Conservation (phyloP, 345 rosid genomes). For the Gossypium raimondii region DNA sequence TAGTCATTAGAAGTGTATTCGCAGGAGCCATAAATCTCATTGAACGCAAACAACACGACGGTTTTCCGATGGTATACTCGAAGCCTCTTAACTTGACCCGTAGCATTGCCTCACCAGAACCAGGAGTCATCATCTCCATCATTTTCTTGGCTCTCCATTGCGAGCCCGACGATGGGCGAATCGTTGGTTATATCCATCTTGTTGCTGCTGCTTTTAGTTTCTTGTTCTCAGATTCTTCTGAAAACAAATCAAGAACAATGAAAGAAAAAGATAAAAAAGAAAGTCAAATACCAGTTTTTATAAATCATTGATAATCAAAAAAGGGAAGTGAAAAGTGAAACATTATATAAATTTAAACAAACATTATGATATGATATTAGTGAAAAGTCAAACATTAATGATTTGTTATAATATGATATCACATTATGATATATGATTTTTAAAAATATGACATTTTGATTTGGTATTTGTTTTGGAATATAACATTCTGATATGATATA, state of each 20-base stretch:
- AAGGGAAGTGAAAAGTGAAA: not conserved
- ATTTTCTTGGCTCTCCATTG: slow-evolving; percentile 40
- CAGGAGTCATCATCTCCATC: slow-evolving; percentile 41
- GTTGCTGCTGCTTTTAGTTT: slow-evolving; percentile 27
- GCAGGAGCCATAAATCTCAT: slow-evolving; percentile 30
- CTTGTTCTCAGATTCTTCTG: slow-evolving; percentile 43
- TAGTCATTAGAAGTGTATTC: too few relatives aligned
- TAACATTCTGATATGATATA: too few relatives aligned
- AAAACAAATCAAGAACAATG: not conserved
- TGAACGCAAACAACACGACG: slow-evolving; percentile 40
- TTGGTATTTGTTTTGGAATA: too few relatives aligned
- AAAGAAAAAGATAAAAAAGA: not conserved
- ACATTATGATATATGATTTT: too few relatives aligned
- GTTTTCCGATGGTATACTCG: slow-evolving; percentile 36
- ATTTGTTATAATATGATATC: too few relatives aligned
- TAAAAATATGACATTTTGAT: too few relatives aligned
- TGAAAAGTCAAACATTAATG: too few relatives aligned
- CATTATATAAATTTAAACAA: too few relatives aligned
- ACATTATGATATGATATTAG: too few relatives aligned
- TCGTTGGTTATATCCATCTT: slow-evolving; percentile 76
- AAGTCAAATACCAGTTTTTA: not conserved
- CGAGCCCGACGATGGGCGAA: slow-evolving; percentile 83
- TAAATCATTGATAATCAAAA: not conserved
- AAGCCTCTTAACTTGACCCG: slow-evolving; percentile 76
- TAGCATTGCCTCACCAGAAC: slow-evolving; percentile 86